phyloP scores from a whole-genome alignment of 192 early-diverging fungal genomes.

The Mortierella alpina region DNA sequence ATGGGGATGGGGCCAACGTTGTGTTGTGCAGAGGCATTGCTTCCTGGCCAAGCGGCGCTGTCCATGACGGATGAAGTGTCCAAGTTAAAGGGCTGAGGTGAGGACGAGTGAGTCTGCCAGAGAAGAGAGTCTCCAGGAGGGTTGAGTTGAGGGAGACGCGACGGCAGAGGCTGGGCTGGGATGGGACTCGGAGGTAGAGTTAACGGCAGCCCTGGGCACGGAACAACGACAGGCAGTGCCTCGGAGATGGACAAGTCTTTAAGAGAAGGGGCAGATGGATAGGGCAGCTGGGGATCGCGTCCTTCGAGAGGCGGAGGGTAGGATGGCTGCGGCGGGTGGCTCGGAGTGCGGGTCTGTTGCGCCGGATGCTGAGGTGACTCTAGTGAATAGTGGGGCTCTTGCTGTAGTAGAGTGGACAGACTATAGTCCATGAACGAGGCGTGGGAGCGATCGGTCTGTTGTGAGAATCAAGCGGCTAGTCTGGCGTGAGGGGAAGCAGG shows the following conservation, averaged over 20 bases:
- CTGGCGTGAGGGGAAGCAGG: neutral
- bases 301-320: neutral
- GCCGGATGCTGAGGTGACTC: neutral
- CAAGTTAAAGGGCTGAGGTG: constrained; percentile 6
- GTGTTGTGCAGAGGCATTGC: constrained; percentile 25
- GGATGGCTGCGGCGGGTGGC: constrained; percentile 5
- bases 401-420: constrained; percentile 16
- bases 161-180: constrained; percentile 10
- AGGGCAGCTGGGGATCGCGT: neutral
- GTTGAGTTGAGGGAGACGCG: constrained; percentile 10
- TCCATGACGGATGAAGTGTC: constrained; percentile 39
- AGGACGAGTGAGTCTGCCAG: constrained; percentile 23
- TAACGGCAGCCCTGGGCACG: neutral
- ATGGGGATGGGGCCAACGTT: constrained; percentile 38
- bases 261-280: constrained; percentile 5
- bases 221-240: constrained; percentile 6
- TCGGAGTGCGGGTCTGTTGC: neutral
- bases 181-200: constrained; percentile 4
- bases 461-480: neutral
- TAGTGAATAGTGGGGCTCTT: constrained; percentile 1
- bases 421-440: constrained; percentile 35
- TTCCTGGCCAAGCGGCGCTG: constrained; percentile 39
- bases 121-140: constrained; percentile 11
- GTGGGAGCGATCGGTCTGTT: neutral
- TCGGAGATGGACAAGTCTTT: constrained; percentile 15